Evolutionary conservation across 139 green algal genomes (phyloP).

Genomic region (Chlorokybus atmophyticus): DNA sequence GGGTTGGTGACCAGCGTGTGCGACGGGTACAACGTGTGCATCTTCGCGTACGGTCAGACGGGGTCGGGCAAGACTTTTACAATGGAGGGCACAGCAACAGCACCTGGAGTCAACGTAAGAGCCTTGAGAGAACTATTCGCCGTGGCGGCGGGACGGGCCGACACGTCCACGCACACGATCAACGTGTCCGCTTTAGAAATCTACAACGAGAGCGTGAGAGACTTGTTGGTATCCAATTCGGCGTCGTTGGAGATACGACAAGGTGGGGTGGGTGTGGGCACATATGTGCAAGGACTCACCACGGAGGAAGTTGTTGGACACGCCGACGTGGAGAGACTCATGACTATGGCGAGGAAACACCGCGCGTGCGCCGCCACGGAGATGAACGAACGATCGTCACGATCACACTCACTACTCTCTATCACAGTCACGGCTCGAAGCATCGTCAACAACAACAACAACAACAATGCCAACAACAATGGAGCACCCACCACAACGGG

Average conservation of each 20-base stretch:
- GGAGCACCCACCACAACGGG: not conserved
- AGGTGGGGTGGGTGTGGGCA: no score
- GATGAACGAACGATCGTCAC: constrained; percentile 7
- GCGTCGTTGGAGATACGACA: no score
- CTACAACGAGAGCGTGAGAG: constrained; percentile 21
- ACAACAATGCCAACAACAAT: constrained; percentile 10
- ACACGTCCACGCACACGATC: no score
- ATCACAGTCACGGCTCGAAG: no score
- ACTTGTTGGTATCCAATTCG: no score
- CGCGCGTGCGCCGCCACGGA: constrained; percentile 1
- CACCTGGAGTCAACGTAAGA: constrained; percentile 61
- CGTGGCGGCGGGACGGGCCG: not conserved
- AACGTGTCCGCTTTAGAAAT: constrained; percentile 16
- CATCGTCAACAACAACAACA: constrained; percentile 7
- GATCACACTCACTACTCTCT: no score
- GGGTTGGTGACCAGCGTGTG: constrained; percentile 9
- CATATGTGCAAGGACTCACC: constrained; percentile 3
- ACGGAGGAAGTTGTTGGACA: not conserved
- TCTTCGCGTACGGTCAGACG: constrained; percentile 58
- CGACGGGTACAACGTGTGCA: constrained; percentile 27
- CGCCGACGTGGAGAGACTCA: constrained; percentile 33
- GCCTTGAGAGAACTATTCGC: constrained; percentile 54
- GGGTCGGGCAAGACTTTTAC: constrained; percentile 47
- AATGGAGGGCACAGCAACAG: constrained; percentile 32
- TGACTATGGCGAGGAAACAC: not conserved